Evolutionary conservation across 164 flowering plant species (phyloP), one percentile per base, ranked within the genome.

Genomic region (Vitis rupestris): DNA sequence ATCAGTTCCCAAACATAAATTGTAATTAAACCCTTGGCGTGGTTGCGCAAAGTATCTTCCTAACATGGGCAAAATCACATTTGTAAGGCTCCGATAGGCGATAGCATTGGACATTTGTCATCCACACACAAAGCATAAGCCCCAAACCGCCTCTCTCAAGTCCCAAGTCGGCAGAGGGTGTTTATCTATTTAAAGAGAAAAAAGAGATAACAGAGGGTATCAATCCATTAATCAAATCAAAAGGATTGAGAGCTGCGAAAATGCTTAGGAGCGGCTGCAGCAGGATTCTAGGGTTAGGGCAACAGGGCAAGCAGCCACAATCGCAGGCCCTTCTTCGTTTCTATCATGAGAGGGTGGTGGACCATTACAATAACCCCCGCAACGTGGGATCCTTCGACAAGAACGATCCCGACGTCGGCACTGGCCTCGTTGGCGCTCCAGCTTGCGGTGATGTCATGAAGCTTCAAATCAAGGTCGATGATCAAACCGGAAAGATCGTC

Each of bases 381-480:
- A 96, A 96, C 81, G 99, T 92, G 7, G 99, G 99, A 3, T 85
- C 98, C 9, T 90, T 96, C 75, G 98, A 96, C 70, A 93, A 96
- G 90, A 84, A 67, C 68, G 99, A 96, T 74, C 98, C 99, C 4
- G 64, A 76, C 19, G 95, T 96, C 10, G 99, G 99, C 4, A 93
- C 99, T 2, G 99, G 98, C 0, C 88, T 96, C 4, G 99, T 96
- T 29, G 99, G 99, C 0, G 99, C 99, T 2, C 99, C 99, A 10
- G 99, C 99, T 7, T 95, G 99, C 59, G 99, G 98, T 7, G 99
- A 95, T 76, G 99, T 96, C 17, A 93, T 96, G 97, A 96, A 96
- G 88, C 88, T 93, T 13, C 98, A 93, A 82, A 92, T 96, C 19
- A 88, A 80, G 86, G 90, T 93, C 51, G 98, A 95, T 66, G 90